These are phyloP conservation scores for Blastocystis sp. DNA, from an alignment of 352 stramenopile species.

Conservation along the genomic window DNA sequence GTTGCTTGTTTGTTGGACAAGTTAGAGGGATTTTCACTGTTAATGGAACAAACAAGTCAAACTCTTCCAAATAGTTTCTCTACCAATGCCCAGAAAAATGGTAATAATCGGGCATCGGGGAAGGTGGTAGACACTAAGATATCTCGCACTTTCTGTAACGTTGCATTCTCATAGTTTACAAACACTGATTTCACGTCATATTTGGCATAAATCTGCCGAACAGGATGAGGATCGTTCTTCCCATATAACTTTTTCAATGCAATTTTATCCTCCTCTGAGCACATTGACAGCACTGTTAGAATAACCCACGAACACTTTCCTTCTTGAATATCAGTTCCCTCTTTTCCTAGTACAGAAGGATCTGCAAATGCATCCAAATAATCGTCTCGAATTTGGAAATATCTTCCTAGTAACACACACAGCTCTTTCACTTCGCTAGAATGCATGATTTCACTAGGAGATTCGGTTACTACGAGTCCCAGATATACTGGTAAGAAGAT, in stretches of 20 bases:
- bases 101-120: not conserved
- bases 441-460: not conserved
- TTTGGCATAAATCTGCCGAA: not conserved
- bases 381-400: slow-evolving; percentile 32
- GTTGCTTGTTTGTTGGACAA: too few species aligned
- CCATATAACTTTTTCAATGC: not conserved
- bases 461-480: not conserved
- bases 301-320: slow-evolving; percentile 31
- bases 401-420: not conserved
- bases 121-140: not conserved
- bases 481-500: slow-evolving; percentile 14
- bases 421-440: not conserved
- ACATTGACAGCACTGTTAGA: not conserved
- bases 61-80: not conserved
- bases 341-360: not conserved
- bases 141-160: not conserved
- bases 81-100: not conserved
- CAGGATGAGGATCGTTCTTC: not conserved
- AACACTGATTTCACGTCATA: not conserved
- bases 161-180: not conserved
- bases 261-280: not conserved
- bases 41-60: not conserved
- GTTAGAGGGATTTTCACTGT: not conserved
- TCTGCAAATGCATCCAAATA: slow-evolving; percentile 39
- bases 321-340: slow-evolving; percentile 35